Conservation (phyloP, 2,329 filamentous ascomycete species). For the Colletotrichum tamarilloi region DNA sequence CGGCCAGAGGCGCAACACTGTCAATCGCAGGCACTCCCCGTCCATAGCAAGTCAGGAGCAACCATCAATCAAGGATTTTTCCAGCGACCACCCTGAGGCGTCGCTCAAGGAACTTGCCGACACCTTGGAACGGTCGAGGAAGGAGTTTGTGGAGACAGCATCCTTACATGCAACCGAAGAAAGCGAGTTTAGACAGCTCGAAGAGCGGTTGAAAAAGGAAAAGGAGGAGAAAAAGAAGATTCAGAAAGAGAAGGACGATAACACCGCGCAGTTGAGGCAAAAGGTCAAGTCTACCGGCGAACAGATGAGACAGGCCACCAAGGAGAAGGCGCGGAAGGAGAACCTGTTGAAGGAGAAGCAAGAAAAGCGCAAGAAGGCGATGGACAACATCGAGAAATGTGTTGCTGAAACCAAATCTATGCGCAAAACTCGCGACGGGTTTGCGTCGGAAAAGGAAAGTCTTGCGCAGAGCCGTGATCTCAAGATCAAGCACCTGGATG, state of each 20-base stretch:
- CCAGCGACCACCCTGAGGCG: conserved; percentile 68
- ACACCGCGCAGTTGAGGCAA: conserved; percentile 84
- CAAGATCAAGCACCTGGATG: conserved; percentile 63
- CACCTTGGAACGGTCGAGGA: conserved; percentile 81
- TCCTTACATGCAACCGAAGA: conserved; percentile 78
- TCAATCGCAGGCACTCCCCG: conserved; percentile 77
- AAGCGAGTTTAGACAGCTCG: conserved; percentile 73
- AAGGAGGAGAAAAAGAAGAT: conserved; percentile 82
- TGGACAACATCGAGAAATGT: conserved; percentile 77
- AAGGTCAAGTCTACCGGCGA: conserved; percentile 84
- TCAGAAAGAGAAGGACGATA: conserved; percentile 90
- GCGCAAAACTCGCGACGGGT: conserved; percentile 64
- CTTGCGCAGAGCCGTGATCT: conserved; percentile 63
- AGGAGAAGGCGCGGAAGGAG: conserved; percentile 82
- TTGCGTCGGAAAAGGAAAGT: conserved; percentile 63
- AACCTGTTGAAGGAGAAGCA: conserved; percentile 75
- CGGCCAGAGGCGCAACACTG: conserved; percentile 69
- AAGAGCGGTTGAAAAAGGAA: conserved; percentile 78
- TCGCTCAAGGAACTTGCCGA: conserved; percentile 83
- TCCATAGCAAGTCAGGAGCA: conserved; percentile 52
- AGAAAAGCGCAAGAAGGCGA: conserved; percentile 74
- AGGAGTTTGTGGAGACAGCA: conserved; percentile 84
- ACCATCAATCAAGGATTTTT: conserved; percentile 56
- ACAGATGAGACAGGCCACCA: conserved; percentile 83
- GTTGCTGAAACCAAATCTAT: conserved; percentile 71